Evolutionary conservation across 768 basidiomycete species (phyloP), one percentile per base, ranked within the genome.

Genomic region (Steccherinum ochraceum): DNA sequence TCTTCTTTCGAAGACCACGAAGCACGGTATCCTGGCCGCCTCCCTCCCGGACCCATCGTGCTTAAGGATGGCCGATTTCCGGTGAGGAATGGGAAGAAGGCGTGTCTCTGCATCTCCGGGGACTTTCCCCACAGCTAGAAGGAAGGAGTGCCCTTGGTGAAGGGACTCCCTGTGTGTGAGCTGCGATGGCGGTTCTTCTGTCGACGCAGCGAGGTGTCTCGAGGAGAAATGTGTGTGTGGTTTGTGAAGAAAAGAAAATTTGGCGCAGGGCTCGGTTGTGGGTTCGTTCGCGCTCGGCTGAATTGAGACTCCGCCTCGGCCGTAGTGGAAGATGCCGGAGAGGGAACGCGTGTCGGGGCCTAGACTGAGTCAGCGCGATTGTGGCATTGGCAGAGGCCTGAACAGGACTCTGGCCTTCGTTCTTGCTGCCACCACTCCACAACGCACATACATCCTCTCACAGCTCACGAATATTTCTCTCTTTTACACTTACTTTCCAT

Each of bases 71-170:
- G 84, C 72, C 65, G 85, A 75, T 89, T 83, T 86, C 86, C 86
- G 59, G 7, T 4, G 16, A 12, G 47, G 25, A 5, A 61, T 47
- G 56, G 73, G 73, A 70, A 66, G 71, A 78, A 74, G 70, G 71
- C 69, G 60, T 60, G 53, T 63, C 80, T 86, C 86, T 84, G 83
- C 77, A 67, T 78, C 87, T 89, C 87, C 87, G 87, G 87, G 84
- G 87, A 89, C 87, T 89, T 89, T 89, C 86, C 87, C 87, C 87
- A 83, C 87, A 89, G 87, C 84, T 58, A 55, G 71, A 75, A 56
- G 50, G 50, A 55, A 69, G 75, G 74, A 75, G 72, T 64, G 30
- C 30, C 16, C n/a, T n/a, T n/a, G n/a, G n/a, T n/a, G 50, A 49
- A 52, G 52, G 58, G 68, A 24, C 51, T 40, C 41, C 21, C 76